phyloP scores from a whole-genome alignment of 202 grass and related monocot genomes.

The Cymbopogon flexuosus region DNA sequence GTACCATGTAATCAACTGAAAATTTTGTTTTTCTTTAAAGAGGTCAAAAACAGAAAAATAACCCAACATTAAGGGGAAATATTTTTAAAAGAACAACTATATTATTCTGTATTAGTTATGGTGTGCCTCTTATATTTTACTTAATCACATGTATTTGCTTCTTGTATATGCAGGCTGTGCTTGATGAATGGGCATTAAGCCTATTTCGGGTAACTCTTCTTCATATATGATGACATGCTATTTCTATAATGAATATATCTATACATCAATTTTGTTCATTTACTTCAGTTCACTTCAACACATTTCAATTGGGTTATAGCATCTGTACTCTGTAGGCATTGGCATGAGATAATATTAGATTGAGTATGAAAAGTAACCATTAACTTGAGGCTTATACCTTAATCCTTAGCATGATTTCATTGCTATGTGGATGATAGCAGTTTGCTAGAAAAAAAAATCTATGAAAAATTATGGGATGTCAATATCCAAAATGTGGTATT shows the following conservation, averaged over 20 bases:
- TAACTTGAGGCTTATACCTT: not conserved
- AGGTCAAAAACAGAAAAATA: slow-evolving; percentile 2
- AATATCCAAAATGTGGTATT: slow-evolving; percentile 6
- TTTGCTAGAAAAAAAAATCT: not conserved
- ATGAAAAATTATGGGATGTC: not conserved
- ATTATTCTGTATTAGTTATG: not conserved
- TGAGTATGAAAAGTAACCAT: slow-evolving; percentile 16
- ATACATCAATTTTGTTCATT: not conserved
- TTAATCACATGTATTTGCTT: slow-evolving; percentile 27
- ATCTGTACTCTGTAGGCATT: not conserved
- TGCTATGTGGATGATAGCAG: slow-evolving; percentile 5
- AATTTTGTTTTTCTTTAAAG: not conserved
- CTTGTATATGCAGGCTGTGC: slow-evolving; percentile 58
- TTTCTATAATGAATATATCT: not conserved
- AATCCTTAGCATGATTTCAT: not conserved
- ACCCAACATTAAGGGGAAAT: not conserved
- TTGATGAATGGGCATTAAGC: slow-evolving; percentile 97
- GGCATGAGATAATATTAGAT: slow-evolving; percentile 4
- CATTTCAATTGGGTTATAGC: not conserved
- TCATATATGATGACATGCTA: not conserved
- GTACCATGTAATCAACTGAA: not conserved
- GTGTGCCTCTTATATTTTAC: slow-evolving; percentile 23
- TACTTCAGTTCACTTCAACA: slow-evolving; percentile 7
- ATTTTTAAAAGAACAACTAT: not conserved
- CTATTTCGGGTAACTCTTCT: slow-evolving; percentile 73